phyloP scores from a whole-genome alignment of 139 green algal genomes.

The Eudorina sp. region DNA sequence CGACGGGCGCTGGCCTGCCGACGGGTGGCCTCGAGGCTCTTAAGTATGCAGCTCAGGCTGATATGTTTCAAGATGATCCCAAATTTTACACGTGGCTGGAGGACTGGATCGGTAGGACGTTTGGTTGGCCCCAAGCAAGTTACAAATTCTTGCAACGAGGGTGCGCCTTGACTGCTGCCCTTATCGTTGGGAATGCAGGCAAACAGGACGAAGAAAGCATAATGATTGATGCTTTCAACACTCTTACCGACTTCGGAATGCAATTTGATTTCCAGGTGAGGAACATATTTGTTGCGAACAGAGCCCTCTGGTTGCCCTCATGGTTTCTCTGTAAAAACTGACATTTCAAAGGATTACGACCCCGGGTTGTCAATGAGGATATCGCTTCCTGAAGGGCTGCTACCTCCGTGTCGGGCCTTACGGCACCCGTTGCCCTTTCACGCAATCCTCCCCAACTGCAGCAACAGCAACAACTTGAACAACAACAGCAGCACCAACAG shows the following conservation, averaged over 20 bases:
- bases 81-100: constrained; percentile 35
- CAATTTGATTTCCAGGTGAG: constrained; percentile 25
- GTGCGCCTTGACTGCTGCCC: neutral
- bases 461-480: neutral
- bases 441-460: too few relatives aligned
- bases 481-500: too few relatives aligned
- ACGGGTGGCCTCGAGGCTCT: constrained; percentile 3
- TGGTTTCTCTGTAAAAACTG: too few relatives aligned
- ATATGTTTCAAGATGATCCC: constrained; percentile 32
- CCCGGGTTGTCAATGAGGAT: too few relatives aligned
- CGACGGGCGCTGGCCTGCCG: neutral
- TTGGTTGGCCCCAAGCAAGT: too few relatives aligned
- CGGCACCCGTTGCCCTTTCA: too few relatives aligned
- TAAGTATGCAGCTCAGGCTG: constrained; percentile 9
- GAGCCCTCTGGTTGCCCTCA: too few relatives aligned
- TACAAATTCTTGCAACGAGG: neutral
- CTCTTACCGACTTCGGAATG: constrained; percentile 4
- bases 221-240: constrained; percentile 20
- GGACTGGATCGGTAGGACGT: constrained; percentile 17
- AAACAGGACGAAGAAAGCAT: constrained; percentile 23
- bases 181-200: constrained; percentile 1
- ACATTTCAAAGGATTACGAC: too few relatives aligned
- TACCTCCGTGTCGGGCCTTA: too few relatives aligned
- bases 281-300: neutral
- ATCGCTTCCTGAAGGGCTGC: too few relatives aligned